These are phyloP conservation scores for Beauveria varroae DNA, from an alignment of 2,329 filamentous ascomycete species.

Conservation along the genomic window DNA sequence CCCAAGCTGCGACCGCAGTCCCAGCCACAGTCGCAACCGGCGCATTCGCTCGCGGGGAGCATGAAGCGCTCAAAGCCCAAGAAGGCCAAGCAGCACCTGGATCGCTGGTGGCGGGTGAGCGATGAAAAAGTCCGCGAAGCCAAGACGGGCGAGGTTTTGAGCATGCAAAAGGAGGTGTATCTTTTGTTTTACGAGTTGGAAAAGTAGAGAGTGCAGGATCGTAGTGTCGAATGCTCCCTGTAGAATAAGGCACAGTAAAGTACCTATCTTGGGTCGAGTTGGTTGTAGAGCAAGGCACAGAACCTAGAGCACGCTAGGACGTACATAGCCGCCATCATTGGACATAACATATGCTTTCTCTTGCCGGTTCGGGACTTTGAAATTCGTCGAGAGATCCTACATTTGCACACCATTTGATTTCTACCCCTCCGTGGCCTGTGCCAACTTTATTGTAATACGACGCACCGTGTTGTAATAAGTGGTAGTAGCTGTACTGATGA, in stretches of 20 bases:
- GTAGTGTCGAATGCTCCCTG: not conserved
- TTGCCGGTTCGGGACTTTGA: not conserved
- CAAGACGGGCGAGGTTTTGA: slow-evolving; percentile 82
- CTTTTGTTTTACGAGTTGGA: slow-evolving; percentile 92
- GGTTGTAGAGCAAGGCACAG: not conserved
- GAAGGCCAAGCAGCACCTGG: slow-evolving; percentile 50
- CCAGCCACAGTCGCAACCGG: not conserved
- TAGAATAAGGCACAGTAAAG: not conserved
- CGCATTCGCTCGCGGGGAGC: slow-evolving; percentile 14
- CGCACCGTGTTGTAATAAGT: not conserved
- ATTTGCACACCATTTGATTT: too few relatives aligned
- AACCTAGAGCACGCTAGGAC: not conserved
- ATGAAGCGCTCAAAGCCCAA: slow-evolving; percentile 33
- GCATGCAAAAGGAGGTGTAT: slow-evolving; percentile 95
- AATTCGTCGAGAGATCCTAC: too few relatives aligned
- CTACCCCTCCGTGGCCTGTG: too few relatives aligned
- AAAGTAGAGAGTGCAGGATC: slow-evolving; percentile 20
- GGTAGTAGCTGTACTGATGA: not conserved
- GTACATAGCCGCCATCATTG: slow-evolving; percentile 1
- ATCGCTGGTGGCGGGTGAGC: slow-evolving; percentile 94
- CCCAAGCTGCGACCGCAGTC: slow-evolving; percentile 16
- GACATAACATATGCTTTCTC: not conserved
- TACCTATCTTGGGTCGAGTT: not conserved
- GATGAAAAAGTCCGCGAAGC: slow-evolving; percentile 95
- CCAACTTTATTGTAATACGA: not conserved